Percentiles rank a stretch among this genome's conserved stretches.
These are phyloP conservation scores for Heliocybe sulcata DNA, from an alignment of 1,284 basidiomycete genomes.

Conservation along the genomic window DNA sequence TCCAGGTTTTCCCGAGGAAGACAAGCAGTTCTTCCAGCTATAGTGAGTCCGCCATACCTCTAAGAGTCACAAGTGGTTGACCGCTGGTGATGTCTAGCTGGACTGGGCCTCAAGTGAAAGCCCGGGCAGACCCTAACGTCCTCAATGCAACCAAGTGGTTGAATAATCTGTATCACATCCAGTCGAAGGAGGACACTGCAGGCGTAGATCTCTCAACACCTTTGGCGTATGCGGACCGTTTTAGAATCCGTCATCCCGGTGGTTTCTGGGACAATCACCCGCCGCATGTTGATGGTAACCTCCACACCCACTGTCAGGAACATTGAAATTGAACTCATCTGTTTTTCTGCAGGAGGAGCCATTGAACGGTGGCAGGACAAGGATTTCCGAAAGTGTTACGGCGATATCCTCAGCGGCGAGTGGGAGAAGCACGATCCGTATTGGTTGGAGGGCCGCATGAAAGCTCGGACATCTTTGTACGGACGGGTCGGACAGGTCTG, in stretches of 20 bases:
- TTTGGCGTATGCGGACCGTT: constrained; percentile 75
- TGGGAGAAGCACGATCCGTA: constrained; percentile 73
- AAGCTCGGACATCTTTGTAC: constrained; percentile 57
- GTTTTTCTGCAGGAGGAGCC: constrained; percentile 45
- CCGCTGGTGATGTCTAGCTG: constrained; percentile 33
- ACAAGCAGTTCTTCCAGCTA: constrained; percentile 69
- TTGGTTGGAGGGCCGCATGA: constrained; percentile 52
- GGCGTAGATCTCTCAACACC: constrained; percentile 64
- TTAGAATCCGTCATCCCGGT: constrained; percentile 78
- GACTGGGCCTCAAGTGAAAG: constrained; percentile 65
- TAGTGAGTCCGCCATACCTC: constrained; percentile 38
- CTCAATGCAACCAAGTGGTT: constrained; percentile 54
- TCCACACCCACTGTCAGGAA: too few species aligned
- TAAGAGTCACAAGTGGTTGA: background rate
- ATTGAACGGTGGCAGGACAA: constrained; percentile 86
- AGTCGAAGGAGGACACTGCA: constrained; percentile 28
- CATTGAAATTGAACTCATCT: too few species aligned
- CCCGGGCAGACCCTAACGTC: constrained; percentile 71
- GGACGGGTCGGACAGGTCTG: constrained; percentile 45
- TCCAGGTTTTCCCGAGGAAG: constrained; percentile 42
- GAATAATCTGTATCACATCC: constrained; percentile 53
- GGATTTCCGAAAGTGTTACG: constrained; percentile 59
- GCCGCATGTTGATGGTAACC: constrained; percentile 71
- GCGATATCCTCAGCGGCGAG: constrained; percentile 57
- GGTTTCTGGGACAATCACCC: constrained; percentile 57